Conservation (phyloP, 805 yeast genomes). For the Kazachstania psychrophila region DNA sequence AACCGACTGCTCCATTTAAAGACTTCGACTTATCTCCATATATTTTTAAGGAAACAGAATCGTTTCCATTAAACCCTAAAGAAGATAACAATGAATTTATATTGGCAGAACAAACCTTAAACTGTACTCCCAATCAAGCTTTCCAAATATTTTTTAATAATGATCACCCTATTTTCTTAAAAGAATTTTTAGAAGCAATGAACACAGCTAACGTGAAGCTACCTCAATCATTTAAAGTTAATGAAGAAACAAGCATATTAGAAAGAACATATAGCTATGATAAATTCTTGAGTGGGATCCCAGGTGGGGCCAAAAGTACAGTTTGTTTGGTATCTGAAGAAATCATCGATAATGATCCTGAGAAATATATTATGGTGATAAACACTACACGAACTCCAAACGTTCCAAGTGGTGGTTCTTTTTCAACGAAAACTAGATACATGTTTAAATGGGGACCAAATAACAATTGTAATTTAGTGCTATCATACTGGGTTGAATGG, state of each 20-base stretch:
- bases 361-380: slow-evolving; percentile 47
- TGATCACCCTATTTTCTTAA: slow-evolving; percentile 35
- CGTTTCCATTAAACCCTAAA: slow-evolving; percentile 34
- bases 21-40: slow-evolving; percentile 61
- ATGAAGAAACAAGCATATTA: slow-evolving; percentile 26
- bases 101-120: slow-evolving; percentile 37
- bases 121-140: slow-evolving; percentile 67
- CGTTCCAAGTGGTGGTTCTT: slow-evolving; percentile 86
- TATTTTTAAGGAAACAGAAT: slow-evolving; percentile 52
- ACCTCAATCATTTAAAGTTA: slow-evolving; percentile 33
- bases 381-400: slow-evolving; percentile 75
- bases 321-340: slow-evolving; percentile 63
- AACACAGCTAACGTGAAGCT: slow-evolving; percentile 31
- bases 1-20: slow-evolving; percentile 33
- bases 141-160: slow-evolving; percentile 63
- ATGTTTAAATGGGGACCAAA: slow-evolving; percentile 64
- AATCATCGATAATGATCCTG: slow-evolving; percentile 41
- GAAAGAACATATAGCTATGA: slow-evolving; percentile 51
- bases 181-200: slow-evolving; percentile 34
- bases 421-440: slow-evolving; percentile 65
- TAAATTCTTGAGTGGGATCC: slow-evolving; percentile 57
- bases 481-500: slow-evolving; percentile 83
- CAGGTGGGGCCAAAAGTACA: slow-evolving; percentile 92
- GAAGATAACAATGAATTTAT: slow-evolving; percentile 41
- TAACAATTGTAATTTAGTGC: slow-evolving; percentile 48